Evolutionary conservation across 2,329 filamentous ascomycete species (phyloP).

Genomic region (Coniochaeta hoffmannii): DNA sequence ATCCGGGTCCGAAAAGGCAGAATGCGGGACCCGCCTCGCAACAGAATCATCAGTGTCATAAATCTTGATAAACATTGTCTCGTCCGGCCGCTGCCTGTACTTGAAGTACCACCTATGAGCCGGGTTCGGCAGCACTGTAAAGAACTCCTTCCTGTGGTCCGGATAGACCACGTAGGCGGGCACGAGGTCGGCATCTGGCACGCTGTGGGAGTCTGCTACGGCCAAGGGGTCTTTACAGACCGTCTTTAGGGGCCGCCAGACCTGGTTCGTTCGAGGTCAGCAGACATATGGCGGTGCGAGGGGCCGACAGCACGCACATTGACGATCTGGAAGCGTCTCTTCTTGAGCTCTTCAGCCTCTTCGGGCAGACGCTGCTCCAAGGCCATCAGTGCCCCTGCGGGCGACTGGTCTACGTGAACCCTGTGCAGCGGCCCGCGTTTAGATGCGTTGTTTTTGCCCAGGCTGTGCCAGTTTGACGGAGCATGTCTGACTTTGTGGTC

Average conservation of each 20-base stretch:
- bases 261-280: constrained; percentile 11
- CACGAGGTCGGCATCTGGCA: constrained; percentile 30
- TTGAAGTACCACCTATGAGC: constrained; percentile 44
- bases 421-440: constrained; percentile 34
- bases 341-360: constrained; percentile 15
- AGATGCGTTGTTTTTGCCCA: constrained; percentile 51
- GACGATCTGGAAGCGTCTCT: constrained; percentile 31
- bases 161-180: constrained; percentile 28
- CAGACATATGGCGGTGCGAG: background rate
- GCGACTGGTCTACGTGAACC: constrained; percentile 18
- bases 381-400: constrained; percentile 12
- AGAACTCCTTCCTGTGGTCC: constrained; percentile 26
- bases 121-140: constrained; percentile 28
- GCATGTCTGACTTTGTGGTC: constrained; percentile 22
- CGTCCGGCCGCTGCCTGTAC: constrained; percentile 37
- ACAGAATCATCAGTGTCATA: constrained; percentile 47
- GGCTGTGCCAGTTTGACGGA: constrained; percentile 47
- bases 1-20: constrained; percentile 13
- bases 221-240: constrained; percentile 35
- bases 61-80: constrained; percentile 51
- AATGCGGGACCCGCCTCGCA: constrained; percentile 19
- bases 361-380: constrained; percentile 10
- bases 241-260: constrained; percentile 41
- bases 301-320: constrained; percentile 18
- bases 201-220: constrained; percentile 28